A percentile compares a stretch with the other conserved stretches of the same genome.
These are phyloP conservation scores for Micromonas pusilla DNA, from an alignment of 139 green algal genomes.

Conservation along the genomic window DNA sequence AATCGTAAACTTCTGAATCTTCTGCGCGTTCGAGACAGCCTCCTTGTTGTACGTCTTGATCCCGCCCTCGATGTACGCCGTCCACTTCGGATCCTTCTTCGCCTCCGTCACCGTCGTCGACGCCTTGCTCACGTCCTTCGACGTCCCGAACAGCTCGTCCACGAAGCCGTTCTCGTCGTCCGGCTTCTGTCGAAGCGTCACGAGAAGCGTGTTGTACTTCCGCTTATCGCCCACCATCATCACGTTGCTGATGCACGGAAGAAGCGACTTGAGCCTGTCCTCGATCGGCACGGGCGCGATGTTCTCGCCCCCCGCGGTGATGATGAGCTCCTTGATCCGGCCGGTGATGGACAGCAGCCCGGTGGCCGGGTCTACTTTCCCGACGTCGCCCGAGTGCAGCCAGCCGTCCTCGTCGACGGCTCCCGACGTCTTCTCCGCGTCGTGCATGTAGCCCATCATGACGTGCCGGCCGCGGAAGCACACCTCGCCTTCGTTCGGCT, in stretches of 20 bases:
- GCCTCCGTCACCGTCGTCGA: slow-evolving; percentile 15
- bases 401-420: slow-evolving; percentile 19
- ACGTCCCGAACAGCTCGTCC: slow-evolving; percentile 18
- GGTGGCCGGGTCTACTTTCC: slow-evolving; percentile 9
- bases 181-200: slow-evolving; percentile 3
- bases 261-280: slow-evolving; percentile 14
- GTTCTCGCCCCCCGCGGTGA: slow-evolving; percentile 30
- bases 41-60: slow-evolving; percentile 28
- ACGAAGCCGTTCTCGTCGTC: slow-evolving; percentile 8
- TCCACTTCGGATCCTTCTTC: slow-evolving; percentile 18
- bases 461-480: slow-evolving; percentile 27
- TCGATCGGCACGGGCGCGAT: slow-evolving; percentile 28
- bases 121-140: background rate
- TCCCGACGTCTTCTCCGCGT: slow-evolving; percentile 16
- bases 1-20: slow-evolving; percentile 25
- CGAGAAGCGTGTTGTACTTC: slow-evolving; percentile 27
- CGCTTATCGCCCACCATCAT: slow-evolving; percentile 28
- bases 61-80: slow-evolving; percentile 22
- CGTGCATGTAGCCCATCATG: slow-evolving; percentile 29
- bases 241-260: slow-evolving; percentile 18
- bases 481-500: slow-evolving; percentile 17
- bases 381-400: slow-evolving; percentile 25
- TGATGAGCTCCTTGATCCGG: slow-evolving; percentile 33
- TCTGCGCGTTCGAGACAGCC: slow-evolving; percentile 21
- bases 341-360: slow-evolving; percentile 22